These are phyloP conservation scores for Fragaria vesca DNA, from an alignment of 306 rosid species.

Conservation along the genomic window DNA sequence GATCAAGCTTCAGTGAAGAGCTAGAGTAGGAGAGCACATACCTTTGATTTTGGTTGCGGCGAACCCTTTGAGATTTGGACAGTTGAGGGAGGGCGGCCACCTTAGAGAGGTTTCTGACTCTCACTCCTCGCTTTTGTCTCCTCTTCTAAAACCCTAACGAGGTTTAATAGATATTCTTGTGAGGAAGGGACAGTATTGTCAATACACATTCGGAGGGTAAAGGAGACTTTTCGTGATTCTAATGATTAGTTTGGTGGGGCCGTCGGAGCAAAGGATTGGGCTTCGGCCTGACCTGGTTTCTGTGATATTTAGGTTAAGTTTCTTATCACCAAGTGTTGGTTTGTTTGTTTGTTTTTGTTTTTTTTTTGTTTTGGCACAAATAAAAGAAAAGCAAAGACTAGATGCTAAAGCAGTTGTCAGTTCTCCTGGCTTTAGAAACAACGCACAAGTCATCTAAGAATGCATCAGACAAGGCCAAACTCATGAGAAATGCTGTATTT, in stretches of 20 bases:
- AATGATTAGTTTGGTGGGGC: background rate
- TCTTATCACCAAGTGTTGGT: no score
- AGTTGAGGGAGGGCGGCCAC: slow-evolving; percentile 10
- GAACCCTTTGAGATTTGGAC: slow-evolving; percentile 1
- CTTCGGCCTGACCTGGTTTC: background rate
- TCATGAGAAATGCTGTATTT: no score
- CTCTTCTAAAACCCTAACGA: slow-evolving; percentile 13
- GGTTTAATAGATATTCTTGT: slow-evolving; percentile 4
- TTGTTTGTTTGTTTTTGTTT: no score
- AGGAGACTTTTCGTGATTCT: background rate
- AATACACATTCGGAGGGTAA: background rate
- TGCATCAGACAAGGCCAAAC: no score
- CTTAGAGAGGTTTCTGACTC: slow-evolving; percentile 1
- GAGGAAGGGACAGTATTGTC: background rate
- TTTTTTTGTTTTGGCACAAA: no score
- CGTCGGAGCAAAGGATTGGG: no score
- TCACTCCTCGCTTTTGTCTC: background rate
- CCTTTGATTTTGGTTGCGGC: slow-evolving; percentile 7
- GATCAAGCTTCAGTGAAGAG: background rate
- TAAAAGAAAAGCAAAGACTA: no score
- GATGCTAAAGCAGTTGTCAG: no score
- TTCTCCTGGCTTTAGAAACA: no score
- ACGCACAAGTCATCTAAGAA: no score
- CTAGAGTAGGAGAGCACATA: background rate
- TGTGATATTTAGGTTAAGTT: background rate